Percentiles rank a stretch among this genome's conserved stretches.
Evolutionary conservation across 768 basidiomycete genomes (phyloP).

Genomic region (Paxillus involutus): DNA sequence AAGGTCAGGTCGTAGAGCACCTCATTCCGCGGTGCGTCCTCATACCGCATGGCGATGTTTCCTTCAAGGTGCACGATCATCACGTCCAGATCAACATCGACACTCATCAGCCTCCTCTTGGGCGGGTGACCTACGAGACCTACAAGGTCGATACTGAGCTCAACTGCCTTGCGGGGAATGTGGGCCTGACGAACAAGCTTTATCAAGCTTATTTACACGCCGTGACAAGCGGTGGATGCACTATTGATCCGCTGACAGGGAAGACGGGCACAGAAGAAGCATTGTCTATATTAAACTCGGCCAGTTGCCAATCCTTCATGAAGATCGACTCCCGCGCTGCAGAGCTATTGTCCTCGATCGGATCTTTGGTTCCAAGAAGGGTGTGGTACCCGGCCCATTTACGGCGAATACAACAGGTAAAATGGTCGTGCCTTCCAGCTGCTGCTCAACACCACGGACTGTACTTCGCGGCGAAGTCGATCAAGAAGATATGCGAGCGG

Average conservation of each 20-base stretch:
- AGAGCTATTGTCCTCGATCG: conserved; percentile 32
- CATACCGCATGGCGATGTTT: conserved; percentile 6
- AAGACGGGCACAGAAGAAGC: conserved; percentile 44
- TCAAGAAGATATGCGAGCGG: conserved; percentile 19
- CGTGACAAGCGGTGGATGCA: conserved; percentile 33
- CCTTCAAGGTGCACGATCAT: not conserved
- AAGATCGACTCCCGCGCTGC: conserved; percentile 23
- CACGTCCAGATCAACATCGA: not conserved
- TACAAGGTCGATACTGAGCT: conserved; percentile 27
- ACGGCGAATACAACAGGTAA: conserved; percentile 35
- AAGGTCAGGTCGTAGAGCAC: not conserved
- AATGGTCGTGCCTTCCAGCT: conserved; percentile 25
- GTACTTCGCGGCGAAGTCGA: conserved; percentile 18
- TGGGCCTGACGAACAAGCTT: conserved; percentile 20
- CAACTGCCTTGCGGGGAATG: conserved; percentile 23
- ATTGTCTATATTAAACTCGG: conserved; percentile 34
- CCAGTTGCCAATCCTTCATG: conserved; percentile 39
- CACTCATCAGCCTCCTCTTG: not conserved
- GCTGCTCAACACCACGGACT: conserved; percentile 32
- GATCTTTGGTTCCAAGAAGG: conserved; percentile 30
- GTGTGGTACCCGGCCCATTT: conserved; percentile 35
- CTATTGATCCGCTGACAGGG: conserved; percentile 41
- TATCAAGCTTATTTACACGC: conserved; percentile 43
- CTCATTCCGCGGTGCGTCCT: conserved; percentile 6
- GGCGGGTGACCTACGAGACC: conserved; percentile 13